Base-by-base conservation (phyloP, 1,284 basidiomycete species). In the Anthracocystis walkeri region DNA sequence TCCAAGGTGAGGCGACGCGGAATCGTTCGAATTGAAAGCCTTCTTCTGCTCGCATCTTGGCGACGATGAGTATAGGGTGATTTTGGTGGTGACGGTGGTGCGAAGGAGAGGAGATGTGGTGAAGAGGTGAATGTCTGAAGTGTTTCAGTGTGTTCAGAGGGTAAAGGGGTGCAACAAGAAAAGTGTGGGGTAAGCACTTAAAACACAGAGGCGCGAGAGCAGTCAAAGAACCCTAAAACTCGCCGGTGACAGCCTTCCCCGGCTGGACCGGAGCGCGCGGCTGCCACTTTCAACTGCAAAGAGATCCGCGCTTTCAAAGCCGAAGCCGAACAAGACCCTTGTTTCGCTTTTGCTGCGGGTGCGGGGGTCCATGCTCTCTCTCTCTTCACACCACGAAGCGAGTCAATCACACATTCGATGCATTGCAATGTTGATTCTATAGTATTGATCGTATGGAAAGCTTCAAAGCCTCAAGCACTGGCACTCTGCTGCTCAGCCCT, bases 21-120 rank as follows among this genome's bases (percentile, higher is more conserved):
- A 75, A 75, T 14, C 66, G 65, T 45, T 69, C 66, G 46, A 75
- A 75, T 48, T 75, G 72, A 16, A 75, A 75, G 18, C 72, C 72
- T 57, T 75, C 72, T 63, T 75, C 72, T 53, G 72, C 72, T 29
- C 66, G 50, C 72, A 75, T 75, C 5, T 10, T 40, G 21, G 31
- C 27, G 12, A 14, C 7, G 23, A 6, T 11, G 31, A 8, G 27
- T n/a, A n/a, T n/a, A n/a, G 20, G 3, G 44, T 11, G 23, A 33
- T 33, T 23, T 18, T 55, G 49, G 42, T 23, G 38, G 45, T 20
- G 49, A 8, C 27, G 31, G 12, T 16, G 31, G 45, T 16, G 18
- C 35, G 25, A 14, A 0, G 18, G 8, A 27, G 44, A 35, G 16
- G 41, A 16, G 54, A 31, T 25, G 14, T n/a, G 25, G 14, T n/a